Conservation (phyloP, 768 basidiomycete genomes). For the Agrocybe pediades region DNA sequence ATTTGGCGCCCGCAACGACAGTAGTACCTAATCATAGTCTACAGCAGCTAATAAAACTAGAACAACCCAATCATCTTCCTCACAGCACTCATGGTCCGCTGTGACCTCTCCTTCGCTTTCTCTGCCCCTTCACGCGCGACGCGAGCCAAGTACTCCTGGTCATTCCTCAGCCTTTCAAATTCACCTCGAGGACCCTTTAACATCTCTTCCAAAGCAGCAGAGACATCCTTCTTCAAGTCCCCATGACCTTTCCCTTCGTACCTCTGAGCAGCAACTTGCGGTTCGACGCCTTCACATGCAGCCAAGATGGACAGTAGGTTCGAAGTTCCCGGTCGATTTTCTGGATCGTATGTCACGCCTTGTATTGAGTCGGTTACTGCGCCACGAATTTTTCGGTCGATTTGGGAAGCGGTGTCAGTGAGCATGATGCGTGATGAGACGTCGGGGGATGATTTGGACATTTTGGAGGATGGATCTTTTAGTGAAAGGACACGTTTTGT, state of each 20-base stretch:
- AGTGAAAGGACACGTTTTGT: constrained; percentile 86
- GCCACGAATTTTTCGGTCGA: constrained; percentile 69
- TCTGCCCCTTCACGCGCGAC: constrained; percentile 67
- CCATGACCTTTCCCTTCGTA: constrained; percentile 63
- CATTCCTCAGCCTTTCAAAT: constrained; percentile 63
- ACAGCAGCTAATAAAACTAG: not conserved
- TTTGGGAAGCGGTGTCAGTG: constrained; percentile 67
- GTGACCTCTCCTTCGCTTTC: constrained; percentile 63
- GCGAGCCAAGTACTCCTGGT: constrained; percentile 58
- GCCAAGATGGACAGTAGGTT: constrained; percentile 82
- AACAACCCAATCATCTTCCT: constrained; percentile 62
- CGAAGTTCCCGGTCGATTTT: constrained; percentile 75
- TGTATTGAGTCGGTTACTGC: constrained; percentile 85
- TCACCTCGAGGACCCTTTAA: constrained; percentile 69
- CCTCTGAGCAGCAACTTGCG: constrained; percentile 43
- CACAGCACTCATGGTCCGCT: constrained; percentile 66
- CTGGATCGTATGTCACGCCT: constrained; percentile 82
- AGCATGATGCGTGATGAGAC: constrained; percentile 81
- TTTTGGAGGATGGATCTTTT: constrained; percentile 82
- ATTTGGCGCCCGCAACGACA: not conserved
- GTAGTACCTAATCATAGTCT: too few relatives aligned
- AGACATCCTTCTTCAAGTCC: constrained; percentile 72
- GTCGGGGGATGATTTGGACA: constrained; percentile 93
- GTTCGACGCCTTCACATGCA: constrained; percentile 60
- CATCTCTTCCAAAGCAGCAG: constrained; percentile 69